Percentiles rank a stretch among this genome's conserved stretches.
Evolutionary conservation across 331 rosid species (phyloP).

Genomic region (Spiraea crenata): DNA sequence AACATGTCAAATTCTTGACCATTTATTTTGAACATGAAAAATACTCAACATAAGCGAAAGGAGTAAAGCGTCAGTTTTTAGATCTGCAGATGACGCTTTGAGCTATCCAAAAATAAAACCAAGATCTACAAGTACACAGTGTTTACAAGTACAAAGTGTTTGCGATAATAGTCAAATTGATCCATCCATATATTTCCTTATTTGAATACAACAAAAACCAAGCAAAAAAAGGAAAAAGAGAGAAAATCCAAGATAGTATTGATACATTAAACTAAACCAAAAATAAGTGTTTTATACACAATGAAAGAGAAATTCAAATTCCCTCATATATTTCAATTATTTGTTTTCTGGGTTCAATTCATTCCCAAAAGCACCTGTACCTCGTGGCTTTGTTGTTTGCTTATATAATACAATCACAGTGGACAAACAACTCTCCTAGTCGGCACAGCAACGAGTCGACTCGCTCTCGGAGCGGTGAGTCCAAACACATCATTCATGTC

Average conservation of each 20-base stretch:
- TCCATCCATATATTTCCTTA: not conserved
- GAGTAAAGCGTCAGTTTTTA: not conserved
- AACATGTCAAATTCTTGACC: no score
- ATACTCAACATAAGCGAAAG: not conserved
- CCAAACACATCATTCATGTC: constrained; percentile 83
- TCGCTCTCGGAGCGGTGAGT: constrained; percentile 85
- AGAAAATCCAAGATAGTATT: constrained; percentile 14
- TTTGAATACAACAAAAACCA: constrained; percentile 1
- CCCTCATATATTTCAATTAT: constrained; percentile 20
- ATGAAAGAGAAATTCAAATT: constrained; percentile 6
- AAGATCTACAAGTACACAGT: not conserved
- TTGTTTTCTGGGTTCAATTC: constrained; percentile 2
- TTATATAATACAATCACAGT: constrained; percentile 16
- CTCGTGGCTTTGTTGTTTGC: not conserved
- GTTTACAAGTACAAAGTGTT: not conserved
- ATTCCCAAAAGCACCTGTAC: not conserved
- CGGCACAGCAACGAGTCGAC: constrained; percentile 75
- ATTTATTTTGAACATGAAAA: not conserved
- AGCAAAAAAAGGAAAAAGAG: not conserved
- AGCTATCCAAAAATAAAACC: not conserved
- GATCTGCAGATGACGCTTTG: constrained; percentile 1
- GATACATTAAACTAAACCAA: constrained; percentile 22
- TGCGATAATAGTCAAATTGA: not conserved
- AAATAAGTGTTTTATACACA: constrained; percentile 16
- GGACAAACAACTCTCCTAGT: constrained; percentile 53